phyloP scores from a whole-genome alignment of 805 yeast species.

The Monosporozyma yasuniensis region DNA sequence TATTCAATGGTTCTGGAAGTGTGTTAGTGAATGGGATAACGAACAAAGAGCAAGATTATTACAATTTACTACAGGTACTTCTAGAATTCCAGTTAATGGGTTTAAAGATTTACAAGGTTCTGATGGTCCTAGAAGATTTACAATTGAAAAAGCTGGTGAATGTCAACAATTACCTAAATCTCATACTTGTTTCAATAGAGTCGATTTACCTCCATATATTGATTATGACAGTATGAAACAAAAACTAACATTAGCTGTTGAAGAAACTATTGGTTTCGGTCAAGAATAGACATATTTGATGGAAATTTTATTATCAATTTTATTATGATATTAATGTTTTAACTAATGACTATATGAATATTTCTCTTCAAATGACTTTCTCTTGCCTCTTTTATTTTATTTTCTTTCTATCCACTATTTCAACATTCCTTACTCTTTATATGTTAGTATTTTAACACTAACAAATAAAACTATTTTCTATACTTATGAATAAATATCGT shows the following conservation, averaged over 20 bases:
- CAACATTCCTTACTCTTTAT: not conserved
- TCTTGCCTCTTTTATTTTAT: not conserved
- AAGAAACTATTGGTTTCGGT: conserved; percentile 98
- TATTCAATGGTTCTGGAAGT: conserved; percentile 97
- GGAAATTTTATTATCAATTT: not conserved
- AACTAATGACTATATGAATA: not conserved
- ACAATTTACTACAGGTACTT: conserved; percentile 98
- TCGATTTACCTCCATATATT: conserved; percentile 89
- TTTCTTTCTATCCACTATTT: not conserved
- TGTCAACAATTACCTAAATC: conserved; percentile 87
- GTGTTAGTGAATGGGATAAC: conserved; percentile 87
- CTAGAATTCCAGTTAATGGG: conserved; percentile 97
- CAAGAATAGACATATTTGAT: conserved; percentile 52
- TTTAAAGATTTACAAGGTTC: conserved; percentile 98
- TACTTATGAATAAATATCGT: not conserved
- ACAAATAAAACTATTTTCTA: not conserved
- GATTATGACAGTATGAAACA: conserved; percentile 78
- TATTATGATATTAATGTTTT: not conserved
- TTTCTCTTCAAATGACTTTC: not conserved
- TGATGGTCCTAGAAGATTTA: conserved; percentile 98
- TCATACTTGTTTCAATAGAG: conserved; percentile 98
- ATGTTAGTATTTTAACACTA: not conserved
- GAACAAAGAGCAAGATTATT: conserved; percentile 92
- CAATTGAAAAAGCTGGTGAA: conserved; percentile 96
- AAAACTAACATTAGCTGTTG: conserved; percentile 91